These are phyloP conservation scores for Mycena rebaudengoi DNA, from an alignment of 768 basidiomycete genomes.

Conservation along the genomic window DNA sequence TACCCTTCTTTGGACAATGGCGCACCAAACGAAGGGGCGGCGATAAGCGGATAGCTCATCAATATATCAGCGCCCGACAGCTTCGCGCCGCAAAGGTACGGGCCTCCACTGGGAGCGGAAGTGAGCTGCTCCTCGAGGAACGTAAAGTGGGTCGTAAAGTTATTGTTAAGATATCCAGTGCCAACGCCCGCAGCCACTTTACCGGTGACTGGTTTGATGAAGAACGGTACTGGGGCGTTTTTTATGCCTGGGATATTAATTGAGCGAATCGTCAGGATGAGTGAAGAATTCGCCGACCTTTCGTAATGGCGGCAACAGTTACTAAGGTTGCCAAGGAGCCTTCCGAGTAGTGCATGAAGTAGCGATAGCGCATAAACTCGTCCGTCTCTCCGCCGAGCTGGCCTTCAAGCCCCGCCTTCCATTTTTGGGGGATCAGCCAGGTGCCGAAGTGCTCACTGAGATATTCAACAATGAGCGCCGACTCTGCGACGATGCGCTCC, in stretches of 20 bases:
- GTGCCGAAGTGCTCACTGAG: slow-evolving; percentile 21
- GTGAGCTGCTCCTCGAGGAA: slow-evolving; percentile 26
- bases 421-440: slow-evolving; percentile 8
- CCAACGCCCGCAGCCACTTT: slow-evolving; percentile 6
- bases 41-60: slow-evolving; percentile 17
- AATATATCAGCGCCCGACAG: slow-evolving; percentile 24
- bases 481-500: slow-evolving; percentile 46
- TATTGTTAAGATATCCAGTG: slow-evolving; percentile 3
- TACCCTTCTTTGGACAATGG: slow-evolving; percentile 11
- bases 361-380: slow-evolving; percentile 14
- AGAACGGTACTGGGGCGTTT: slow-evolving; percentile 18
- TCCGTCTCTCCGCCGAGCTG: slow-evolving; percentile 5
- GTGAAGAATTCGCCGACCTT: neutral
- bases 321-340: slow-evolving; percentile 12
- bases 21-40: neutral
- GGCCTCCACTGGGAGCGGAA: slow-evolving; percentile 17
- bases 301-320: neutral
- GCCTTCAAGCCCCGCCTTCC: slow-evolving; percentile 12
- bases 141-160: slow-evolving; percentile 11
- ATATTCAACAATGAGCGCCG: slow-evolving; percentile 41
- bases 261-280: neutral
- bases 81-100: slow-evolving; percentile 18
- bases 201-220: slow-evolving; percentile 20
- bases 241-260: slow-evolving; percentile 12
- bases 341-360: slow-evolving; percentile 17